Conservation (phyloP, 148 eudicot genomes). For the Salicornia ramosissima region DNA sequence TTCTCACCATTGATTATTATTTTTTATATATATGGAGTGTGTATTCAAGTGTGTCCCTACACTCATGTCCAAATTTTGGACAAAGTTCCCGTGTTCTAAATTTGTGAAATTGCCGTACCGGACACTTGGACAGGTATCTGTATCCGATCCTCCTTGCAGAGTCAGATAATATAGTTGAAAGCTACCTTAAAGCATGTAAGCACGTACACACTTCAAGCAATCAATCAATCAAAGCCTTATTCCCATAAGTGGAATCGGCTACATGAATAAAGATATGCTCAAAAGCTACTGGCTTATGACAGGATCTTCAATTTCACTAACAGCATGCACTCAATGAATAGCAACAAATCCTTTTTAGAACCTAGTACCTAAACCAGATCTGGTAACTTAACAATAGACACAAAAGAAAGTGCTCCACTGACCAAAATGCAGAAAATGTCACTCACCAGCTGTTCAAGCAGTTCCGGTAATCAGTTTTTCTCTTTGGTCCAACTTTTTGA, state of each 20-base stretch:
- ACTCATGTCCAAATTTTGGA: no score
- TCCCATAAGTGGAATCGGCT: no score
- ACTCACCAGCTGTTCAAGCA: constrained; percentile 59
- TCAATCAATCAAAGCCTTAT: background rate
- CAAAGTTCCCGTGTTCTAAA: no score
- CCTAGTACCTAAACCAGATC: background rate
- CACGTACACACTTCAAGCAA: background rate
- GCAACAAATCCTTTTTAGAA: background rate
- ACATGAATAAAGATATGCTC: no score
- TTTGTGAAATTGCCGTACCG: no score
- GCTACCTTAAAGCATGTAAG: background rate
- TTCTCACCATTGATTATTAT: no score
- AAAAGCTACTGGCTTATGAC: background rate
- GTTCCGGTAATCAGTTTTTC: constrained; percentile 90
- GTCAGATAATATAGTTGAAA: background rate
- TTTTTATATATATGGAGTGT: no score
- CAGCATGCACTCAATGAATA: background rate
- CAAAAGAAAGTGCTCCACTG: background rate
- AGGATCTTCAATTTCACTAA: background rate
- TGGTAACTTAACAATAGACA: background rate
- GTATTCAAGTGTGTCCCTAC: no score
- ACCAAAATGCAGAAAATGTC: background rate
- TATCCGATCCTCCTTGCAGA: no score
- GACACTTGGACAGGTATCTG: no score
- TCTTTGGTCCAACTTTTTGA: constrained; percentile 74